These are phyloP conservation scores for Neurospora sp. DNA, from an alignment of 495 filamentous ascomycete species.

Conservation along the genomic window DNA sequence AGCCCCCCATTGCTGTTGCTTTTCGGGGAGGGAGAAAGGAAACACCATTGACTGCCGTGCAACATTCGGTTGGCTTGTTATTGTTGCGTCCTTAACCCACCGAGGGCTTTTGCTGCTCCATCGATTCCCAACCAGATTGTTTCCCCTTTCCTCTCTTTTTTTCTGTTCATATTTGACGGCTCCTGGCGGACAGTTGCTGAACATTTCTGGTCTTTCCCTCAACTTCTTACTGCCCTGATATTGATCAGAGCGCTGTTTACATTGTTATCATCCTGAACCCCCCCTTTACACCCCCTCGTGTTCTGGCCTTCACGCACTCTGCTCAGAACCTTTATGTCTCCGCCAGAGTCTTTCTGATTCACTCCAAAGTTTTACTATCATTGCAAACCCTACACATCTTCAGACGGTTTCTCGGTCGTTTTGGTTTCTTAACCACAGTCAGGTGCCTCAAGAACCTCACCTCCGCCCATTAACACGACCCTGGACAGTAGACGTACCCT, in stretches of 20 bases:
- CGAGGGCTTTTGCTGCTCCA: neutral
- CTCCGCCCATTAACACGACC: neutral
- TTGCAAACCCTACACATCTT: neutral
- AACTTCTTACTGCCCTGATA: neutral
- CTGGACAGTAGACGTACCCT: neutral
- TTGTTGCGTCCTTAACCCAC: neutral
- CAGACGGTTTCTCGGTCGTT: neutral
- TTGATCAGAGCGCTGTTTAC: neutral
- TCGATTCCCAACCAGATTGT: neutral
- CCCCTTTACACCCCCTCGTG: neutral
- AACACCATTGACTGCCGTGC: neutral
- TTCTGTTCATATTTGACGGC: neutral
- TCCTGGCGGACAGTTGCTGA: neutral
- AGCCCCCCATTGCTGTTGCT: neutral
- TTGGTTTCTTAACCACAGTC: neutral
- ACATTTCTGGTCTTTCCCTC: neutral
- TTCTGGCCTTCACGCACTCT: neutral
- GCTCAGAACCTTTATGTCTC: neutral
- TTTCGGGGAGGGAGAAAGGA: neutral
- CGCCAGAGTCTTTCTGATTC: neutral
- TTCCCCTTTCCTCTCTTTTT: neutral
- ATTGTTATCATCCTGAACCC: neutral
- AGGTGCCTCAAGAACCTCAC: neutral
- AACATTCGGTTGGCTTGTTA: neutral
- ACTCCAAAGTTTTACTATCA: neutral